These are phyloP conservation scores for Talaromyces sp. DNA, from an alignment of 2,329 filamentous ascomycete genomes.

Conservation along the genomic window DNA sequence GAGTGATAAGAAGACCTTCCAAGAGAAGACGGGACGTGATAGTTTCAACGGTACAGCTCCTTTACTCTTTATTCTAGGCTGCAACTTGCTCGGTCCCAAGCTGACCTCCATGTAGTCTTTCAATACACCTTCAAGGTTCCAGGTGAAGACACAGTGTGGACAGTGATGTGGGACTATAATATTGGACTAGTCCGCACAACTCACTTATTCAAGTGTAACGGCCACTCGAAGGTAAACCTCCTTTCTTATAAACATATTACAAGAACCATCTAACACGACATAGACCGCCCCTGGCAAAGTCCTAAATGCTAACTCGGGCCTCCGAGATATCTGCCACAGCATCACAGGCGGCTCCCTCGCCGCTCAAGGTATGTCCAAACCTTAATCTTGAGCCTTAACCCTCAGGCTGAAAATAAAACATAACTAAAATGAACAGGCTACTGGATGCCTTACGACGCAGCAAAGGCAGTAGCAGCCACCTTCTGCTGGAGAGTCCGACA, in stretches of 20 bases:
- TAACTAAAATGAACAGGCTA: conserved; percentile 66
- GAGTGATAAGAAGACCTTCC: conserved; percentile 89
- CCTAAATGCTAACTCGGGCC: conserved; percentile 73
- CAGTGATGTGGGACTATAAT: conserved; percentile 97
- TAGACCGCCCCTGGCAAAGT: conserved; percentile 89
- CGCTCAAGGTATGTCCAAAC: conserved; percentile 75
- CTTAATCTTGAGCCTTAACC: background rate
- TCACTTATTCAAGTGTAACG: conserved; percentile 88
- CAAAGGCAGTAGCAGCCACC: conserved; percentile 81
- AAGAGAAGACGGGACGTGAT: conserved; percentile 81
- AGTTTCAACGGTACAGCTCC: conserved; percentile 76
- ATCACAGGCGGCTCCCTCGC: conserved; percentile 90
- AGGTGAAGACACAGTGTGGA: conserved; percentile 66
- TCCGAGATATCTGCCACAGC: conserved; percentile 87
- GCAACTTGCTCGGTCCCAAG: background rate
- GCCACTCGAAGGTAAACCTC: conserved; percentile 74
- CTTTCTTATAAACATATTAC: background rate
- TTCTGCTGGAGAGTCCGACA: conserved; percentile 86
- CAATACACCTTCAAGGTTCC: conserved; percentile 78
- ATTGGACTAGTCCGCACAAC: conserved; percentile 92
- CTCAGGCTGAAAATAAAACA: conserved; percentile 7
- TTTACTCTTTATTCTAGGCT: background rate
- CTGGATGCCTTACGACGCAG: conserved; percentile 92
- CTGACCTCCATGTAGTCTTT: conserved; percentile 29
- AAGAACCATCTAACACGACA: background rate